Evolutionary conservation across 1,284 basidiomycete genomes (phyloP), one percentile per base, ranked within the genome.

Genomic region (Boletus austroedulis): DNA sequence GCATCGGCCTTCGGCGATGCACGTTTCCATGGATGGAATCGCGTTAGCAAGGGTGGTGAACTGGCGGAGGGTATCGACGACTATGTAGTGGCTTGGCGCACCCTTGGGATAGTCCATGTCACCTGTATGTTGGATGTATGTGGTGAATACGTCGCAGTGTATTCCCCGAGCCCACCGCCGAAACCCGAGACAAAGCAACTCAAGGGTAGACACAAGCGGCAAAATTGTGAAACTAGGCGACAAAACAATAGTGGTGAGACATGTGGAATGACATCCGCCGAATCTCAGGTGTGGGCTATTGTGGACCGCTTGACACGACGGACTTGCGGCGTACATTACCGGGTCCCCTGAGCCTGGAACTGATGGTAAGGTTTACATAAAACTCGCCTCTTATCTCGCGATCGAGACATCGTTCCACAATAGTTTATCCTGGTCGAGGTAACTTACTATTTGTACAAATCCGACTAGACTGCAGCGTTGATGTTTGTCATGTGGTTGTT

Each of bases 1-100:
- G 17, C 55, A 55, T 31, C 57, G 55, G 28, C 44, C 49, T 50
- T 73, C 69, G 28, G 58, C 62, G 29, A 72, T 41, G 31, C 64
- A 55, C 15, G 51, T 36, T 21, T 69, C 57, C 54, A 71, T 62
- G 21, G 40, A 29, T 6, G 72, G 72, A 19, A 64, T 53, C 9
- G 34, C 41, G 38, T 73, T 59, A 41, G 60, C 60, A 41, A 71
- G 65, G 2, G 36, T 55, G 17, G 71, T 70, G 54, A 67, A 62
- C 52, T 61, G 55, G 21, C 69, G 68, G 24, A 74, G 68, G 50
- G 61, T 40, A 19, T 74, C 72, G 52, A 73, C 54, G 36, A 68
- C 60, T 65, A 65, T 69, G 50, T 70, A 50, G 45, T 59, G 65
- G 40, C 12, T 64, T 4, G 69, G 70, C 0, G 55, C 65, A 11